These are phyloP conservation scores for Penicillium longicatenatum DNA, from an alignment of 495 filamentous ascomycete genomes.

Conservation along the genomic window DNA sequence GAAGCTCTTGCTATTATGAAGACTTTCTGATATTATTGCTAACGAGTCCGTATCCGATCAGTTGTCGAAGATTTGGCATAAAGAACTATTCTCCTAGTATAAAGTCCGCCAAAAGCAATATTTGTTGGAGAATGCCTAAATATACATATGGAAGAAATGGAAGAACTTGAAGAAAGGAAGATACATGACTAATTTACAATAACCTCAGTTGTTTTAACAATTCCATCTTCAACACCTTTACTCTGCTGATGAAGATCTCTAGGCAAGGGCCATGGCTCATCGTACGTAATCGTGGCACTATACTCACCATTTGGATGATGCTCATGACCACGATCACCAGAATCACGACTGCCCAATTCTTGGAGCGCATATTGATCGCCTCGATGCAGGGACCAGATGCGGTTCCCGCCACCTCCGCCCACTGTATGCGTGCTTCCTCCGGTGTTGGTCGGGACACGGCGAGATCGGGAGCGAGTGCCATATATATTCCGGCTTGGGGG, in stretches of 20 bases:
- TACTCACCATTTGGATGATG: constrained; percentile 1
- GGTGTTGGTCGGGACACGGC: not conserved
- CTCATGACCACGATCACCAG: not conserved
- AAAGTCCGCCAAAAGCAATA: too few relatives aligned
- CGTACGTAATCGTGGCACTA: not conserved
- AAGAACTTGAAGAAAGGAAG: too few relatives aligned
- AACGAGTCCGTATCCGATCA: too few relatives aligned
- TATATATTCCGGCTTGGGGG: not conserved
- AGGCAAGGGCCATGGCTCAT: not conserved
- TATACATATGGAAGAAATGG: too few relatives aligned
- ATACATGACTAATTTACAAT: not conserved
- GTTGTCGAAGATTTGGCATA: too few relatives aligned
- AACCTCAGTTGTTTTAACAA: not conserved
- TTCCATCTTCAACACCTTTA: not conserved
- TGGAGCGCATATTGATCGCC: not conserved
- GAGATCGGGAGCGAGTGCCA: not conserved
- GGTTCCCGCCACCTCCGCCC: not conserved
- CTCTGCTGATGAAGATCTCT: not conserved
- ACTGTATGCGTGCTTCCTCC: not conserved
- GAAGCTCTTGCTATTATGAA: too few relatives aligned
- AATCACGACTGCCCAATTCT: constrained; percentile 4
- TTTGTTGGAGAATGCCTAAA: too few relatives aligned
- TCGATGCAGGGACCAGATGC: not conserved
- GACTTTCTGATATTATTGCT: too few relatives aligned
- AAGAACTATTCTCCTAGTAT: too few relatives aligned